These are phyloP conservation scores for Trichoderma gracile DNA, from an alignment of 2,329 filamentous ascomycete genomes.

Conservation along the genomic window DNA sequence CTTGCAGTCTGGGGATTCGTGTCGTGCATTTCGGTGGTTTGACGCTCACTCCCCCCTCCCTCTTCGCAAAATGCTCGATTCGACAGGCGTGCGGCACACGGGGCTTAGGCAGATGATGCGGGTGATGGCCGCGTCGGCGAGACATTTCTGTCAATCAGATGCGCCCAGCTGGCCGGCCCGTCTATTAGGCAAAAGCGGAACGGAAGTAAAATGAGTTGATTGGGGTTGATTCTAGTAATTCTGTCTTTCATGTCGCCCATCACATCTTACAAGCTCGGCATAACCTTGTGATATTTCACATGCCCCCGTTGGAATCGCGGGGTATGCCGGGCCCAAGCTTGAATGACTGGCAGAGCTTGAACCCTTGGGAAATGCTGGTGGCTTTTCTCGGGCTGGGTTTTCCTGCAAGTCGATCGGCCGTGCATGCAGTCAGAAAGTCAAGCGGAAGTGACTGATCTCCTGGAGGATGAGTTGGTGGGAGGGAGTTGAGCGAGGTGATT, in stretches of 20 bases:
- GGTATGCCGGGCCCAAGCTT: not conserved
- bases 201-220: not conserved
- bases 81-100: not conserved
- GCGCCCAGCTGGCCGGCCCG: slow-evolving; percentile 14
- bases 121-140: slow-evolving; percentile 10
- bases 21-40: not conserved
- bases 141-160: slow-evolving; percentile 10
- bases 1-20: too few relatives aligned
- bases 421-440: slow-evolving; percentile 11
- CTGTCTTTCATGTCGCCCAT: not conserved
- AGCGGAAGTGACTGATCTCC: not conserved
- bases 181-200: slow-evolving; percentile 20
- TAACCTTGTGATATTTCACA: not conserved
- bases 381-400: not conserved
- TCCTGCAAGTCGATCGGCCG: slow-evolving; percentile 20
- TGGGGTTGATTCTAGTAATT: not conserved
- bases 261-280: not conserved
- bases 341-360: not conserved
- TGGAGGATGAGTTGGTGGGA: slow-evolving; percentile 10
- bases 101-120: slow-evolving; percentile 22
- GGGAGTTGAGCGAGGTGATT: not conserved
- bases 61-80: not conserved
- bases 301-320: not conserved
- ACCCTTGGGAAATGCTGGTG: not conserved
- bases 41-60: not conserved